phyloP scores from a whole-genome alignment of 2,329 filamentous ascomycete species.

The Penicillium capsulatum region DNA sequence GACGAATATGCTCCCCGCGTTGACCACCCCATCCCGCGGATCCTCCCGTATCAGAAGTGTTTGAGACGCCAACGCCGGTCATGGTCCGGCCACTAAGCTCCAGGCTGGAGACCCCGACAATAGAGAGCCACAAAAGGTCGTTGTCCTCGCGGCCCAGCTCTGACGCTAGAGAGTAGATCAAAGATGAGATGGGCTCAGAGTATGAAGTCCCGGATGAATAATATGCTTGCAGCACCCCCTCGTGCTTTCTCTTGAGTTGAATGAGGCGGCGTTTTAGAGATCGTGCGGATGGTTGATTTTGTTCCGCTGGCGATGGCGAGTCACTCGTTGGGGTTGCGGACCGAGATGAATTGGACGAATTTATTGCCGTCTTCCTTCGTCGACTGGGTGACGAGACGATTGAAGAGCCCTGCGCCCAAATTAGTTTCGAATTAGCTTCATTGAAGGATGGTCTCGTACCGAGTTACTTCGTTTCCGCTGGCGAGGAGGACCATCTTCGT shows the following conservation, averaged over 20 bases:
- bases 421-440: conserved; percentile 8
- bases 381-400: conserved; percentile 41
- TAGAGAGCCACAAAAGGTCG: conserved; percentile 88
- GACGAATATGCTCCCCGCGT: conserved; percentile 76
- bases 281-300: conserved; percentile 64
- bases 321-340: conserved; percentile 44
- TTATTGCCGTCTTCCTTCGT: conserved; percentile 37
- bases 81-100: conserved; percentile 86
- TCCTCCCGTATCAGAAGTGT: conserved; percentile 51
- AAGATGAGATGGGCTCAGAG: conserved; percentile 88
- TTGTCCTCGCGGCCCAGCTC: conserved; percentile 96
- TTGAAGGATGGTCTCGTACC: conserved; percentile 45
- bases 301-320: conserved; percentile 38
- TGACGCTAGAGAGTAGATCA: conserved; percentile 90
- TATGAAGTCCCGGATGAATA: conserved; percentile 86
- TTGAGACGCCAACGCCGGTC: conserved; percentile 65
- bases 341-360: conserved; percentile 46
- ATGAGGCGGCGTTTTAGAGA: conserved; percentile 69
- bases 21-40: conserved; percentile 73
- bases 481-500: conserved; percentile 69
- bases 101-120: conserved; percentile 90
- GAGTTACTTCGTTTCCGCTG: conserved; percentile 86
- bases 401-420: conserved; percentile 34
- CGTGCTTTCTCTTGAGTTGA: conserved; percentile 71
- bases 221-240: conserved; percentile 71